Base-by-base conservation (phyloP, 371 early-diverging fungal genomes). In the Syncephalastrum monosporum region DNA sequence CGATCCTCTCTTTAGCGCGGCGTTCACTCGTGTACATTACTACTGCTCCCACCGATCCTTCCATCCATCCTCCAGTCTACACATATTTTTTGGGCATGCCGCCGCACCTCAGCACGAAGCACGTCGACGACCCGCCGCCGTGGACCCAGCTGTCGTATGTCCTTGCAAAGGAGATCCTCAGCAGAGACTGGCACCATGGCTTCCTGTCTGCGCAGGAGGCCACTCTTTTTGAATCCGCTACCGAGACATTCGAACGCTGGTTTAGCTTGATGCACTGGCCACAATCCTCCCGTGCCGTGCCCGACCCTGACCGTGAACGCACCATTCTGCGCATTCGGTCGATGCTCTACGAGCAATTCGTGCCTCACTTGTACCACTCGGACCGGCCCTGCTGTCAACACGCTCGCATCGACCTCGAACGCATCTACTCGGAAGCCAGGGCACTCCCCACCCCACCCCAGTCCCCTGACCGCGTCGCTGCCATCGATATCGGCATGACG, bases 331-430 rank as follows among this genome's bases (percentile, higher is more conserved):
- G 89, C 51, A 83, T 84, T 27, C 81, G 91, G 47, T 68, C 86
- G 17, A 84, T 88, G 77, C 79, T 91, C 6, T 87, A 84, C 64
- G 91, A 91, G 63, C 88, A 90, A 56, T 65, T 84, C 53, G 70
- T 85, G 42, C 74, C 87, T n/a, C 66, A 71, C 57, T 24, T 89
- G 58, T 82, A 71, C 54, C 58, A 67, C 12, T 56, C 75, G 49
- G 65, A 76, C 48, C 47, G 67, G 55, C 47, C 59, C 21, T 71
- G 83, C 55, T 72, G 79, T 57, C 67, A 63, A 46, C 25, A 61
- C 51, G 23, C 59, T 49, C 57, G 58, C 59, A 44, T 67, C 14
- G 43, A 61, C 51, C 49, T 61, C 16, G 68, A 63, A 21, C 53
- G 29, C 8, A 33, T 33, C 38, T 33, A 33, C 10, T 33, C 38